Conservation (phyloP, 1,284 basidiomycete species). For the Filobasidium uniguttulatum region DNA sequence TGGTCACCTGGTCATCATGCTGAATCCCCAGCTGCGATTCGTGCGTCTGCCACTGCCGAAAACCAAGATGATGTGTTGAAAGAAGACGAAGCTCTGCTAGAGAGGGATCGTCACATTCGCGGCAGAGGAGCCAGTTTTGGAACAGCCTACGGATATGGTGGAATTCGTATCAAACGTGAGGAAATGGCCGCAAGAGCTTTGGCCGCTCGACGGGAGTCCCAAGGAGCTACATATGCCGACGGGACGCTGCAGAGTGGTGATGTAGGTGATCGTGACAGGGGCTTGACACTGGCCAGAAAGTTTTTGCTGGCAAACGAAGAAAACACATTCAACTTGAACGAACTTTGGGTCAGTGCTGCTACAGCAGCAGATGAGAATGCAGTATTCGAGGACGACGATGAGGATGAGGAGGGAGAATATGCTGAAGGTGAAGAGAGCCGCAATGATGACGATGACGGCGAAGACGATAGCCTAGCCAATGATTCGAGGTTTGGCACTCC, state of each 20-base stretch:
- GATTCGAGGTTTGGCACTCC: slow-evolving; percentile 14
- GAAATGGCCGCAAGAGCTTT: slow-evolving; percentile 35
- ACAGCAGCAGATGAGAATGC: slow-evolving; percentile 35
- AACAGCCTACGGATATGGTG: slow-evolving; percentile 35
- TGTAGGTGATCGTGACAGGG: slow-evolving; percentile 14
- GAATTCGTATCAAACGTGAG: slow-evolving; percentile 37
- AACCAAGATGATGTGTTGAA: neutral
- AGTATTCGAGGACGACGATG: slow-evolving; percentile 37
- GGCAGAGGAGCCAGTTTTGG: slow-evolving; percentile 32
- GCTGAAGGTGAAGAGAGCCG: slow-evolving; percentile 27
- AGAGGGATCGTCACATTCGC: slow-evolving; percentile 16
- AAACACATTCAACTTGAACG: slow-evolving; percentile 38
- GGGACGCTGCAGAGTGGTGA: slow-evolving; percentile 7
- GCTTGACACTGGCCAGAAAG: neutral
- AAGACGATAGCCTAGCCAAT: slow-evolving; percentile 16
- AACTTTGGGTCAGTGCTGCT: slow-evolving; percentile 38
- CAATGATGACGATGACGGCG: slow-evolving; percentile 17
- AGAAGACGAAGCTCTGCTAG: slow-evolving; percentile 14
- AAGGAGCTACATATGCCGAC: slow-evolving; percentile 21
- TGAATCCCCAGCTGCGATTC: too few species aligned
- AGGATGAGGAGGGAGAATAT: slow-evolving; percentile 28
- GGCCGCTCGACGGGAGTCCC: slow-evolving; percentile 30
- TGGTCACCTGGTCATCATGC: too few species aligned
- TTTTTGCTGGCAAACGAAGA: slow-evolving; percentile 33
- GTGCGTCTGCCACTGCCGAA: too few species aligned